Evolutionary conservation across 345 rosid species (phyloP), one percentile per base, ranked within the genome.

Genomic region (Gossypioides kirkii): DNA sequence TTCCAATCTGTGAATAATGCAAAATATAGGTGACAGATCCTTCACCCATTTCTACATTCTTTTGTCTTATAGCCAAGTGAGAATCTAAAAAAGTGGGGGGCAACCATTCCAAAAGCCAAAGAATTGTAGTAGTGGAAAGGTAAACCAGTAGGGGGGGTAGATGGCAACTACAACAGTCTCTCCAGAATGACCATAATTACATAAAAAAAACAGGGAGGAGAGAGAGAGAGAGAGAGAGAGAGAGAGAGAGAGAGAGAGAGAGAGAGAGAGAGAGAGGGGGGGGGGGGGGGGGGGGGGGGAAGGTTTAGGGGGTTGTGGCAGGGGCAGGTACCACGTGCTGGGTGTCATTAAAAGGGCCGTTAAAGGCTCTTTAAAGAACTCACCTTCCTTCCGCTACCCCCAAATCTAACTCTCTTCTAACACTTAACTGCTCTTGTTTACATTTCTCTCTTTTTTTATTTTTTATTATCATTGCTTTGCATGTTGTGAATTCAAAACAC

Each of bases 311-410:
- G 20, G 38, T 26, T 14, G 55, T 13, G 56, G 71, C 42, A 67
- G 56, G 22, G 41, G 71, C 42, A 67, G 71, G 22, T 46, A 14
- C 71, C 71, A 67, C 71, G 71, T 67, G 71, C 71, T 23, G 7
- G 13, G n/a, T 25, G 41, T 14, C 71, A 66, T 46, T 66, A 46
- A 46, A 46, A 14, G 28, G 55, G 42, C 56, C 56, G 41, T 62
- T 67, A 67, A 66, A 45, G 16, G 54, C 70, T 45, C 36, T 22
- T 66, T 13, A 45, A 12, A 45, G 49, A 45, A 66, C 20, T 36
- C 54, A 45, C 38, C 70, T 65, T 22, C 52, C 70, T 65, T 45
- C 55, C 55, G n/a, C 54, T 66, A 46, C 70, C 55, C 70, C 41
- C 70, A 45, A 66, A 46, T 50, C 70, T 66, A 66, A 66, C 55